Evolutionary conservation across 495 filamentous ascomycete species (phyloP).

Genomic region (Collariella sp.): DNA sequence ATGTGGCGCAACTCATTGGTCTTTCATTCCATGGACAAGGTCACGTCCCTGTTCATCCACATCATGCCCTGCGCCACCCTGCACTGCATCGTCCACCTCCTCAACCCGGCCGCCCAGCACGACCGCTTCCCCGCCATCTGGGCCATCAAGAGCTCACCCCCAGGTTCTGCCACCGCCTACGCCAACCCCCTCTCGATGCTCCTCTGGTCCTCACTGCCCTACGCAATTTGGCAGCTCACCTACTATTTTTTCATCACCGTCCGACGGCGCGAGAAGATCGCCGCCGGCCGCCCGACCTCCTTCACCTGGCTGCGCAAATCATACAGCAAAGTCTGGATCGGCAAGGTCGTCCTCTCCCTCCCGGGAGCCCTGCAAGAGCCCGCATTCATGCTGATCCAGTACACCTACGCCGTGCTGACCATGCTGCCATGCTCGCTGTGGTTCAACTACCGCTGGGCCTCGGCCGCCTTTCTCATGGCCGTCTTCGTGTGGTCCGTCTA

Average conservation of each 20-base stretch:
- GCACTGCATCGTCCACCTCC: conserved; percentile 83
- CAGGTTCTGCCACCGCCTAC: conserved; percentile 67
- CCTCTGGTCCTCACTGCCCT: conserved; percentile 85
- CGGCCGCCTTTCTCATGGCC: conserved; percentile 61
- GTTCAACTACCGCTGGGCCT: conserved; percentile 85
- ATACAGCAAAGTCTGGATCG: conserved; percentile 81
- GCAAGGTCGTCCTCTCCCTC: conserved; percentile 69
- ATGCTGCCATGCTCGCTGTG: conserved; percentile 92
- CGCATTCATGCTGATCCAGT: conserved; percentile 95
- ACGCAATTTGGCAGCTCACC: conserved; percentile 79
- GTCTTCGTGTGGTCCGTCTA: conserved; percentile 89
- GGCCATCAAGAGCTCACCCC: conserved; percentile 64
- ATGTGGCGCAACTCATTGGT: conserved; percentile 99
- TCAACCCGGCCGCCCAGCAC: conserved; percentile 53
- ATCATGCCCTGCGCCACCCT: conserved; percentile 94
- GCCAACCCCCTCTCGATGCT: conserved; percentile 73
- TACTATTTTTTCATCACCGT: conserved; percentile 95
- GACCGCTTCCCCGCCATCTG: conserved; percentile 80
- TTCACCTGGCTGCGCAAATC: conserved; percentile 95
- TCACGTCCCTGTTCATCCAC: conserved; percentile 94
- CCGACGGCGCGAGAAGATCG: conserved; percentile 85
- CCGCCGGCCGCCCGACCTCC: conserved; percentile 86
- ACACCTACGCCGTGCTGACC: conserved; percentile 76
- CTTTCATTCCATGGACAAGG: conserved; percentile 94
- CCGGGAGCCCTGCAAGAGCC: conserved; percentile 71